phyloP scores from a whole-genome alignment of 805 yeast species.

The Sungouiozyma intestinalis region DNA sequence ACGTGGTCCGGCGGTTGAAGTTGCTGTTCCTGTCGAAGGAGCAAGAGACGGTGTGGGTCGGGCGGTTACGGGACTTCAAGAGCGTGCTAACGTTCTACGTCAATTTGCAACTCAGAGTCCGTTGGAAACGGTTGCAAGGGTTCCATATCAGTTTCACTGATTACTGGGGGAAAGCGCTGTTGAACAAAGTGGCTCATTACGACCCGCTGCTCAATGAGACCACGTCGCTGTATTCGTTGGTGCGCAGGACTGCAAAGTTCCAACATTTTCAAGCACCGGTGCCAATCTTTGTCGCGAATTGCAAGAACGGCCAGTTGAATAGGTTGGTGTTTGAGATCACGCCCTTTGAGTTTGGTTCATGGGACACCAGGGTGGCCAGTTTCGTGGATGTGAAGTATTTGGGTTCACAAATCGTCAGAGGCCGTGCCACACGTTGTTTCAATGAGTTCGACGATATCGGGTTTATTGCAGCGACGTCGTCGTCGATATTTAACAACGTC shows the following conservation, averaged over 20 bases:
- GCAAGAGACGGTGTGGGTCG: conserved; percentile 6
- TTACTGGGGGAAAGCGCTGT: conserved; percentile 57
- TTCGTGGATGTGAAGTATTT: conserved; percentile 43
- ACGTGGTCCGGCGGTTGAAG: conserved; percentile 9
- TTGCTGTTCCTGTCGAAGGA: conserved; percentile 6
- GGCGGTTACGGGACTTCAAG: conserved; percentile 24
- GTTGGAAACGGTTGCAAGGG: conserved; percentile 42
- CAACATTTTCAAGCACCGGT: conserved; percentile 34
- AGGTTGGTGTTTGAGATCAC: conserved; percentile 43
- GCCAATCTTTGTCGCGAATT: conserved; percentile 38
- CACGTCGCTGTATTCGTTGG: conserved; percentile 29
- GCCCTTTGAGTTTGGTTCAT: conserved; percentile 60
- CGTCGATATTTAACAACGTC: conserved; percentile 49
- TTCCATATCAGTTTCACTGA: conserved; percentile 52
- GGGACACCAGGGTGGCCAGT: conserved; percentile 40
- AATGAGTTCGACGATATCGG: conserved; percentile 49
- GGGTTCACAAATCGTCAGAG: conserved; percentile 40
- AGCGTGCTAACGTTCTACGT: conserved; percentile 39
- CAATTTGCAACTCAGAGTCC: conserved; percentile 43
- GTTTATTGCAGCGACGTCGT: conserved; percentile 52
- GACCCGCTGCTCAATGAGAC: conserved; percentile 30
- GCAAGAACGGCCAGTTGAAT: conserved; percentile 30
- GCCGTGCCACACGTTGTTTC: conserved; percentile 36
- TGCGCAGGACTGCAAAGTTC: conserved; percentile 25
- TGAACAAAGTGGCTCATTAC: conserved; percentile 27